Evolutionary conservation across 768 basidiomycete species (phyloP).

Genomic region (Steccherinum ochraceum): DNA sequence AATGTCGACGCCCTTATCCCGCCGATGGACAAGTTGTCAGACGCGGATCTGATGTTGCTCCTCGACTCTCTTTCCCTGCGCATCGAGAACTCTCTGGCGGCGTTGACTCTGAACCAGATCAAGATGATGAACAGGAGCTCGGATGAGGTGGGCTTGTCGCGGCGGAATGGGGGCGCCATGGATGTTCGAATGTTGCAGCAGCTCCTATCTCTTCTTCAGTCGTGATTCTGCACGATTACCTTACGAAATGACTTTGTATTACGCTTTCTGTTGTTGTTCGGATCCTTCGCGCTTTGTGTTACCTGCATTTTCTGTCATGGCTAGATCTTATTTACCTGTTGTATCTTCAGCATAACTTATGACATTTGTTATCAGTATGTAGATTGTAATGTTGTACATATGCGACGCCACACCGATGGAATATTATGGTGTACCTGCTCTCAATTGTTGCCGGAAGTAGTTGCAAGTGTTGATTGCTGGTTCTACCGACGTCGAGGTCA

Average conservation of each 20-base stretch:
- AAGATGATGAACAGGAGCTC: slow-evolving; percentile 20
- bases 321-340: neutral
- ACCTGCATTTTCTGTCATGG: neutral
- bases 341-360: neutral
- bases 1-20: slow-evolving; percentile 65
- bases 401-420: no score
- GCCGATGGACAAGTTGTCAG: slow-evolving; percentile 62
- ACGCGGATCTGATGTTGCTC: slow-evolving; percentile 65
- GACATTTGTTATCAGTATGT: neutral
- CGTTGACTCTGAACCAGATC: slow-evolving; percentile 15
- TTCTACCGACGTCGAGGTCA: no score
- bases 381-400: neutral
- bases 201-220: slow-evolving; percentile 21
- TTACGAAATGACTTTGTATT: neutral
- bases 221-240: neutral
- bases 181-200: slow-evolving; percentile 44
- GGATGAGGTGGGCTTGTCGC: slow-evolving; percentile 24
- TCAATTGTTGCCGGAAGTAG: no score
- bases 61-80: slow-evolving; percentile 71
- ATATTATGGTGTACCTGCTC: no score
- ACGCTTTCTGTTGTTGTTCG: neutral
- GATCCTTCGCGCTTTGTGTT: neutral
- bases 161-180: slow-evolving; percentile 29
- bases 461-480: no score
- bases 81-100: slow-evolving; percentile 59